These are phyloP conservation scores for Schoenoplectus tabernaemontani DNA, from an alignment of 202 grass and related monocot genomes.

Conservation along the genomic window DNA sequence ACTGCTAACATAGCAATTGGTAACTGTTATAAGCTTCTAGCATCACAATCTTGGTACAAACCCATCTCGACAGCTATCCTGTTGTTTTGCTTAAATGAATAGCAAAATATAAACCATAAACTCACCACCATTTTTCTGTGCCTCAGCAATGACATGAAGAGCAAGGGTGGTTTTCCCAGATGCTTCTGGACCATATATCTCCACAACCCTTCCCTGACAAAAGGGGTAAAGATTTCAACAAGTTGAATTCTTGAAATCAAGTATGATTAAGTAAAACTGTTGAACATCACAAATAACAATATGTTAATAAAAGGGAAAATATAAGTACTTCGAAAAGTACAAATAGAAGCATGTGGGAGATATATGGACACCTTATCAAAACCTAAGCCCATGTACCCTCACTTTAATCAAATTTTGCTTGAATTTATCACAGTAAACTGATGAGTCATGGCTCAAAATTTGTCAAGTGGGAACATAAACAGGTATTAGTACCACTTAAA, in stretches of 20 bases:
- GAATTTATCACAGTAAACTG: not conserved
- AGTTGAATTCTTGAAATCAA: not conserved
- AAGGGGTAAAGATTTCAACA: conserved; percentile 3
- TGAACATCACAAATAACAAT: not conserved
- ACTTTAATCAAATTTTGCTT: not conserved
- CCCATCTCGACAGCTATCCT: not conserved
- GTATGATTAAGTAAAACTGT: not conserved
- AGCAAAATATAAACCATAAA: not conserved
- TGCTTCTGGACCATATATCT: conserved; percentile 53
- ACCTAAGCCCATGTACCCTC: not conserved
- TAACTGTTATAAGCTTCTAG: not conserved
- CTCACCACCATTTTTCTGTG: conserved; percentile 44
- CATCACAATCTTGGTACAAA: not conserved
- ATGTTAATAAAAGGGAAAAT: not conserved
- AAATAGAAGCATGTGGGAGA: not conserved
- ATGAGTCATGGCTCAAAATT: not conserved
- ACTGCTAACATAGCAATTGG: not conserved
- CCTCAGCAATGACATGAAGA: conserved; percentile 50
- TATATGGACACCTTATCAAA: not conserved
- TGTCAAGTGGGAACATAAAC: not conserved
- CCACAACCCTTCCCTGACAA: conserved; percentile 38
- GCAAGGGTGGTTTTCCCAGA: conserved; percentile 54
- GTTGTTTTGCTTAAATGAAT: not conserved
- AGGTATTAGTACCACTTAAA: not conserved
- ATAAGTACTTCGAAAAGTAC: not conserved